Conservation (phyloP, 495 filamentous ascomycete species). For the Penicillium psychrofluorescens region DNA sequence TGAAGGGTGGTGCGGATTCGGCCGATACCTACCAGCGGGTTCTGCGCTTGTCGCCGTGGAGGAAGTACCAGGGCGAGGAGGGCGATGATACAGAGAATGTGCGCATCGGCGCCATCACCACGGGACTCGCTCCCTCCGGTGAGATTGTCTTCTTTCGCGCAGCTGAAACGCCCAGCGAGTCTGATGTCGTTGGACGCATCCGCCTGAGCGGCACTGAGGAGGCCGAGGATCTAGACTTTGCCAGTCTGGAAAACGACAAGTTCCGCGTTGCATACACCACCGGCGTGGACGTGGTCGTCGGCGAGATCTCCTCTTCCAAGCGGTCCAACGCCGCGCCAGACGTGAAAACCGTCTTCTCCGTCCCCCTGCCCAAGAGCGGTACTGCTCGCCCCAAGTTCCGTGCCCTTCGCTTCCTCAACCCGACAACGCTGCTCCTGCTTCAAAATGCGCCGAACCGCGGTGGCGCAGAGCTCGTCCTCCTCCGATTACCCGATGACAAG, state of each 20-base stretch:
- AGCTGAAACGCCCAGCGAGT: slow-evolving; percentile 42
- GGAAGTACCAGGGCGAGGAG: slow-evolving; percentile 18
- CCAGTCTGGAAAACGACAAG: slow-evolving; percentile 41
- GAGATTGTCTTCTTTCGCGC: slow-evolving; percentile 78
- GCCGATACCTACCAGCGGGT: slow-evolving; percentile 73
- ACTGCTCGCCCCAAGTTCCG: slow-evolving; percentile 45
- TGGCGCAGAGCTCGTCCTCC: slow-evolving; percentile 65
- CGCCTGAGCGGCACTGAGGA: slow-evolving; percentile 56
- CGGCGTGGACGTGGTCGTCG: slow-evolving; percentile 59
- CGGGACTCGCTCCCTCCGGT: slow-evolving; percentile 60
- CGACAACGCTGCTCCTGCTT: slow-evolving; percentile 39
- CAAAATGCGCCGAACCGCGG: slow-evolving; percentile 46
- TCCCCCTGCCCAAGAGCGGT: slow-evolving; percentile 47
- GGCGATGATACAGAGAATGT: slow-evolving; percentile 15
- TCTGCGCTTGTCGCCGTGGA: slow-evolving; percentile 61
- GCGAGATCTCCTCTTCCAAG: slow-evolving; percentile 27
- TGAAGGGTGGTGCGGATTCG: slow-evolving; percentile 30
- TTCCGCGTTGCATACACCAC: slow-evolving; percentile 77
- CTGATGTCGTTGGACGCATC: slow-evolving; percentile 61
- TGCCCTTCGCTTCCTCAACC: slow-evolving; percentile 67
- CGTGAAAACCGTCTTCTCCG: slow-evolving; percentile 54
- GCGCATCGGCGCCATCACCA: slow-evolving; percentile 66
- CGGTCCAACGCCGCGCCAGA: slow-evolving; percentile 42
- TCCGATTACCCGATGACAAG: slow-evolving; percentile 33
- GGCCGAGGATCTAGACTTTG: slow-evolving; percentile 75